A percentile compares a stretch with the other conserved stretches of the same genome.
Conservation (phyloP, 2,329 filamentous ascomycete genomes). For the Cytospora paraplurivora region DNA sequence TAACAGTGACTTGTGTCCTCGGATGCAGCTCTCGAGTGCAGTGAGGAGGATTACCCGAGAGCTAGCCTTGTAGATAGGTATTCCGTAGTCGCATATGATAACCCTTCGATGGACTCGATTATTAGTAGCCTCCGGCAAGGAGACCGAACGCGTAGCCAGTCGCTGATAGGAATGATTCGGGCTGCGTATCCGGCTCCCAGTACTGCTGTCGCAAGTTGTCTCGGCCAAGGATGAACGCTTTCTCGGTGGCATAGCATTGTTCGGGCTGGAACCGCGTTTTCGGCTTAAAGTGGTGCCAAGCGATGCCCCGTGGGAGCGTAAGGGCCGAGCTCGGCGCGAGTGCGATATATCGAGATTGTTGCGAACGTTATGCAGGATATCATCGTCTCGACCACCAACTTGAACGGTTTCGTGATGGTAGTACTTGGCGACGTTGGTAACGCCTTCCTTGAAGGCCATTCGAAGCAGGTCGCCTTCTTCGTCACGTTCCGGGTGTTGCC, state of each 20-base stretch:
- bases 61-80: constrained; percentile 40
- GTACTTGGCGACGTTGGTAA: constrained; percentile 37
- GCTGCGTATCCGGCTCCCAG: too few species aligned
- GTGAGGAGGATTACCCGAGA: constrained; percentile 36
- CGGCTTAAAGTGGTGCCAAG: too few species aligned
- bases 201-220: too few species aligned
- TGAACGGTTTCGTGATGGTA: constrained; percentile 37
- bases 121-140: too few species aligned
- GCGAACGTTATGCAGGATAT: constrained; percentile 20
- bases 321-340: not conserved
- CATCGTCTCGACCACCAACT: constrained; percentile 33
- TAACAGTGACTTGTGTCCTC: constrained; percentile 36
- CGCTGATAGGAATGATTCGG: not conserved
- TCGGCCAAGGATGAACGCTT: constrained; percentile 26
- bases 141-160: too few species aligned
- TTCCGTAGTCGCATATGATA: constrained; percentile 40
- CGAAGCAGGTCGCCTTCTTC: constrained; percentile 46
- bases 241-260: constrained; percentile 6
- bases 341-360: not conserved
- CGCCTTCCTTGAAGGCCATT: constrained; percentile 36
- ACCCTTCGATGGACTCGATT: constrained; percentile 42
- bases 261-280: constrained; percentile 25
- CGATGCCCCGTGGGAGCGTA: not conserved
- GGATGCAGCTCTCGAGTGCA: constrained; percentile 38
- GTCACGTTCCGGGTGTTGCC: constrained; percentile 42